Base-by-base conservation (phyloP, 352 stramenopile genomes). In the Phytophthora pisi region DNA sequence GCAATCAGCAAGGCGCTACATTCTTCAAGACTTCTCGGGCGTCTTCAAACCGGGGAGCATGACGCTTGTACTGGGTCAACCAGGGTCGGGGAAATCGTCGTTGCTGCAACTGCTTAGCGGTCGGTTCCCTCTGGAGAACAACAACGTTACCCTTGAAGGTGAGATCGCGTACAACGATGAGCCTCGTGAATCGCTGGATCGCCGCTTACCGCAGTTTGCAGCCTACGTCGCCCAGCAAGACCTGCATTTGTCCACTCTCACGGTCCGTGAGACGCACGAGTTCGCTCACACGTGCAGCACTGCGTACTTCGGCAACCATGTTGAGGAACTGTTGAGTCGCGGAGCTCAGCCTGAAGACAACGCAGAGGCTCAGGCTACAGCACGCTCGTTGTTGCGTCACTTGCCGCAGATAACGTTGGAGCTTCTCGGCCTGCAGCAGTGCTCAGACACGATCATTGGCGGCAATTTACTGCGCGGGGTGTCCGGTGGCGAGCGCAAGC, bases 261-360 rank as follows among this genome's bases (percentile, higher is more conserved):
- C 78, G 4, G 78, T 87, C 8, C 68, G 72, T 47, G 78, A 98
- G 69, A 98, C 92, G 7, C 85, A 98, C 30, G 74, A 75, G 30
- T 98, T 98, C 70, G 85, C 95, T 5, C 96, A 95, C 65, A 88
- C 94, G 53, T 97, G 84, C 65, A 88, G 82, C 40, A 79, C 67
- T 9, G 50, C 61, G 18, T 60, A 76, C 49, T 74, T 84, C 36
- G 40, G 58, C 1, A 64, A 76, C 26, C 53, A 62, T 74, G 67
- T 83, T 3, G 79, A 74, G 16, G 69, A 86, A 10, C 31, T 82
- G 66, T 69, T 96, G 42, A 69, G 54, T 38, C 49, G 53, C 31
- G 49, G 40, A 16, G 5, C 49, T 24, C 11, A 15, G 1, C 13
- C 15, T 0, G 46, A 69, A 11, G 70, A 73, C 11, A 82, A 82